Base-by-base conservation (phyloP, 2,329 filamentous ascomycete genomes). In the Alternaria gansuensis region DNA sequence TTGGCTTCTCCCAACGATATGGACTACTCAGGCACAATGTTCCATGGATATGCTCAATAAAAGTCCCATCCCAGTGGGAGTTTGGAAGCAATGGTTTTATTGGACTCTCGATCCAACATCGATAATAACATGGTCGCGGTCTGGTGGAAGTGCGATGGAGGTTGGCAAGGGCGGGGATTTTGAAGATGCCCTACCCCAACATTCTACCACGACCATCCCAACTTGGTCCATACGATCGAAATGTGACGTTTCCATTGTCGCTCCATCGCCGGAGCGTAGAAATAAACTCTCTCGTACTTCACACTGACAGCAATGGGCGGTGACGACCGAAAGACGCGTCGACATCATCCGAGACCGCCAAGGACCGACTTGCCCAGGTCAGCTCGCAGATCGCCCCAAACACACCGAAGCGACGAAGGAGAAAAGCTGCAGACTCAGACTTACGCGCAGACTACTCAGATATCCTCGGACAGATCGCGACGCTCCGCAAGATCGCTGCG, bases 371-470 rank as follows among this genome's bases (percentile, higher is more conserved):
- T 28, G 74, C 75, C 29, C 82, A 85, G 68, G 77, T 85, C 50
- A 79, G 78, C 23, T 76, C 77, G 3, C 81, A 84, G 64, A 70
- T 83, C 54, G 44, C 68, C 51, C 62, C 71, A 28, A 75, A 76
- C 60, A 75, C 75, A 14, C 68, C 73, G 23, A 78, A 77, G 72
- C 71, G 72, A 39, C 71, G 73, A 58, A 70, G 73, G 63, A 73
- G 72, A 40, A 77, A 75, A 54, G 70, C 66, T 7, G 71, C 75
- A 26, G 70, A 77, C 34, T 70, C 76, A 34, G 78, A 79, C 8
- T 79, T 87, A 0, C 86, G 87, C 26, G 80, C 84, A 49, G 86
- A 89, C 72, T 87, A 88, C 72, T 85, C 83, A 33, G 87, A 89
- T 63, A 81, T 88, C 14, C 82, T 87, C 0, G 77, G 74, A n/a